Conservation (phyloP, 768 basidiomycete genomes). For the Cubamyces sp. region DNA sequence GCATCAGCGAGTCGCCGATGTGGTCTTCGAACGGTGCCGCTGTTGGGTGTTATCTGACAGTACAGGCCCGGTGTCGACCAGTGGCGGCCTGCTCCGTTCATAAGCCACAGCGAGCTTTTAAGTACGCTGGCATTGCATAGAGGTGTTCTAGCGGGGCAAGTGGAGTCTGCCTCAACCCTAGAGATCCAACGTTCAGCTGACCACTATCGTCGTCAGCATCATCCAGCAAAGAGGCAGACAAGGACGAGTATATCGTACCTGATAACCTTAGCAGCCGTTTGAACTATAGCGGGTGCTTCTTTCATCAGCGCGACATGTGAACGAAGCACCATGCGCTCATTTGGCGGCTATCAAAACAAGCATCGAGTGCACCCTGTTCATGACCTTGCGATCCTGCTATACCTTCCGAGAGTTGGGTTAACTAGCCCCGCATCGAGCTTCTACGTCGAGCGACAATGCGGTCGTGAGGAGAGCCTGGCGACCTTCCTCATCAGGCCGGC, state of each 20-base stretch:
- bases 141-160: background rate
- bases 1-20: background rate
- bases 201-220: background rate
- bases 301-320: constrained; percentile 19
- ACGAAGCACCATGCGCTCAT: constrained; percentile 18
- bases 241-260: constrained; percentile 17
- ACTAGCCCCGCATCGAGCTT: background rate
- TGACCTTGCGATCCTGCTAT: background rate
- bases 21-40: background rate
- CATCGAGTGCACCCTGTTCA: background rate
- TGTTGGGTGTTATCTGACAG: too few relatives aligned
- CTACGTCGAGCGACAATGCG: background rate
- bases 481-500: background rate
- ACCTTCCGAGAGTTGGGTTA: background rate
- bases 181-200: background rate
- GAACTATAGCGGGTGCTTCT: constrained; percentile 9
- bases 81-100: too few relatives aligned
- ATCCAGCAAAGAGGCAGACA: constrained; percentile 1
- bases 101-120: too few relatives aligned
- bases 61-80: too few relatives aligned
- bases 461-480: background rate
- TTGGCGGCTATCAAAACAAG: constrained; percentile 20
- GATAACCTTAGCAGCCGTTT: constrained; percentile 2
- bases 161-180: background rate
- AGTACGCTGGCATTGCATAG: too few relatives aligned